Evolutionary conservation across 306 rosid species (phyloP).

Genomic region (Medicago lupulina): DNA sequence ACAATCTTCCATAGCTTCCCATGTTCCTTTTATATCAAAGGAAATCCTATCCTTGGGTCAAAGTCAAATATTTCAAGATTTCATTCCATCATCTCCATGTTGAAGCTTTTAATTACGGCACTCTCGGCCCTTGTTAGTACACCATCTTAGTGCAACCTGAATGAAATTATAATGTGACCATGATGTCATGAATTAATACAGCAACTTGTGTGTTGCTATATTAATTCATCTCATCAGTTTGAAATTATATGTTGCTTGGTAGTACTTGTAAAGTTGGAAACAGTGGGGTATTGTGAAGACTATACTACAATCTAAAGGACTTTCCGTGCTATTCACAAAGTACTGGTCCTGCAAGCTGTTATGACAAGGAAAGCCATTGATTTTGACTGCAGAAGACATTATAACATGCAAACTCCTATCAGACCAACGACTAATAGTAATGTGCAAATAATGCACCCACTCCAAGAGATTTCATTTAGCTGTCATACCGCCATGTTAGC

Average conservation of each 20-base stretch:
- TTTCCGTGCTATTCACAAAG: constrained; percentile 29
- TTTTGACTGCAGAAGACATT: constrained; percentile 23
- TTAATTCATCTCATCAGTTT: too few species aligned
- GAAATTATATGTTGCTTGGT: too few species aligned
- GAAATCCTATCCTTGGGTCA: neutral
- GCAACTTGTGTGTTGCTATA: neutral
- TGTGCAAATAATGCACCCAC: constrained; percentile 15
- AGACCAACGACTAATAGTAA: neutral
- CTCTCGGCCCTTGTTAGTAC: too few species aligned
- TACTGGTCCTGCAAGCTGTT: constrained; percentile 21
- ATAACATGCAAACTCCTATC: neutral
- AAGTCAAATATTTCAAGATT: too few species aligned
- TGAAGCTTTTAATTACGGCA: too few species aligned
- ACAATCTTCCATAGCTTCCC: neutral
- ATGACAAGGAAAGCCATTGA: constrained; percentile 7
- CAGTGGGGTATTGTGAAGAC: neutral
- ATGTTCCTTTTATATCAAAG: neutral
- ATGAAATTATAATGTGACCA: too few species aligned
- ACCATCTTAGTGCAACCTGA: too few species aligned
- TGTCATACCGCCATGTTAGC: too few species aligned
- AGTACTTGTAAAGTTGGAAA: too few species aligned
- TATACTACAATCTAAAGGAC: constrained; percentile 19
- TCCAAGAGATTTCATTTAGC: neutral
- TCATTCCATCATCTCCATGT: too few species aligned
- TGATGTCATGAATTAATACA: neutral